These are phyloP conservation scores for Neofusicoccum umdonicola DNA, from an alignment of 2,329 filamentous ascomycete species.

Conservation along the genomic window DNA sequence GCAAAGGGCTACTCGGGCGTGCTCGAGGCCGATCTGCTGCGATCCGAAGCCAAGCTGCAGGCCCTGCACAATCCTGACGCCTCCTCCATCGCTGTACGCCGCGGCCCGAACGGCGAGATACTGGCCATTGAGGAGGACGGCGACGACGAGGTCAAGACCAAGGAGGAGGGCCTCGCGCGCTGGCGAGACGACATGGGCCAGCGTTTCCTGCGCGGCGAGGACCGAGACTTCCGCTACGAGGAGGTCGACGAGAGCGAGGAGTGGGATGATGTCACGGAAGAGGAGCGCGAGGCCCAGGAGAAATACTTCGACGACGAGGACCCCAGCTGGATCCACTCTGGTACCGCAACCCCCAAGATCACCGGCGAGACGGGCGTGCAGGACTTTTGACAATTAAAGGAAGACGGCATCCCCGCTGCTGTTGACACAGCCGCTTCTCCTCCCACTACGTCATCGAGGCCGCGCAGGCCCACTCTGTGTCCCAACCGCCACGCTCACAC, in stretches of 20 bases:
- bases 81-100: constrained; percentile 50
- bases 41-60: constrained; percentile 72
- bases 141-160: constrained; percentile 57
- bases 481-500: background rate
- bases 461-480: constrained; percentile 4
- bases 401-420: background rate
- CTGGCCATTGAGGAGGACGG: constrained; percentile 57
- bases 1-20: constrained; percentile 75
- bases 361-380: constrained; percentile 50
- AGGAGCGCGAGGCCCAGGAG: constrained; percentile 65
- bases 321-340: constrained; percentile 59
- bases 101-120: constrained; percentile 55
- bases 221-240: constrained; percentile 75
- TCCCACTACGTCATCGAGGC: background rate
- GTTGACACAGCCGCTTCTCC: background rate
- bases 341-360: constrained; percentile 30
- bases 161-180: constrained; percentile 64
- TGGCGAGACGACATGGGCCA: constrained; percentile 73
- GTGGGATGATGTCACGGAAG: constrained; percentile 64
- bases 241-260: constrained; percentile 69
- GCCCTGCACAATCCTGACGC: constrained; percentile 57
- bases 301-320: constrained; percentile 79
- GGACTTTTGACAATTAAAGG: constrained; percentile 40
- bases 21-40: constrained; percentile 72
- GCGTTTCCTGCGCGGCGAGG: constrained; percentile 71